These are phyloP conservation scores for Sporothrix humicola DNA, from an alignment of 2,329 filamentous ascomycete species.

Conservation along the genomic window DNA sequence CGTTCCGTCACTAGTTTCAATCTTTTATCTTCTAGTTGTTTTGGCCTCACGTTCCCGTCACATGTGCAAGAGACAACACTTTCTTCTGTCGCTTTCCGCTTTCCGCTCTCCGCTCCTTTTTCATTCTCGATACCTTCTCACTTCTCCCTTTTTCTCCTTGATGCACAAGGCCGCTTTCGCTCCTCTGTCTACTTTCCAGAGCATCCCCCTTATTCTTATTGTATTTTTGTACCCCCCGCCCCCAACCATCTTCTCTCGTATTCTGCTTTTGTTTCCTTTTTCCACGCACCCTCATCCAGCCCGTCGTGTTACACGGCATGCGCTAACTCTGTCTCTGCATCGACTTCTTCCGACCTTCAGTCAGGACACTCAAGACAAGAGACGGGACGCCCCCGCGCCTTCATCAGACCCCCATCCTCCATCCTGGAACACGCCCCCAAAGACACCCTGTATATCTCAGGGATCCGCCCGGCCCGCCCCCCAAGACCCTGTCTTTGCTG, in stretches of 20 bases:
- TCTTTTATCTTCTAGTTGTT: neutral
- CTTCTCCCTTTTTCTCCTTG: neutral
- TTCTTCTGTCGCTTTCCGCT: conserved; percentile 16
- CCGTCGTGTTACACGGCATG: conserved; percentile 25
- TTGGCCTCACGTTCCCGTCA: neutral
- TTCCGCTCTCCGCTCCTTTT: neutral
- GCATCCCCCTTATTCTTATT: neutral
- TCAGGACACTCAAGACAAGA: neutral
- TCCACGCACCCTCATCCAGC: neutral
- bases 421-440: conserved; percentile 3
- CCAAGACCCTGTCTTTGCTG: conserved; percentile 16
- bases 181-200: neutral
- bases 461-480: conserved; percentile 15
- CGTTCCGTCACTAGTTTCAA: too few relatives aligned
- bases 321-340: conserved; percentile 16
- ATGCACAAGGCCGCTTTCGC: conserved; percentile 12
- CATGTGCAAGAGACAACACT: neutral
- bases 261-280: conserved; percentile 17
- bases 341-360: conserved; percentile 16
- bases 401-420: neutral
- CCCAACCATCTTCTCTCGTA: conserved; percentile 17
- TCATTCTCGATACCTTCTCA: neutral
- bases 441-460: too few relatives aligned
- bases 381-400: conserved; percentile 18
- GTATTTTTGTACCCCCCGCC: neutral